Conservation (phyloP, 805 yeast species). For the Cyberlindnera amylophila region DNA sequence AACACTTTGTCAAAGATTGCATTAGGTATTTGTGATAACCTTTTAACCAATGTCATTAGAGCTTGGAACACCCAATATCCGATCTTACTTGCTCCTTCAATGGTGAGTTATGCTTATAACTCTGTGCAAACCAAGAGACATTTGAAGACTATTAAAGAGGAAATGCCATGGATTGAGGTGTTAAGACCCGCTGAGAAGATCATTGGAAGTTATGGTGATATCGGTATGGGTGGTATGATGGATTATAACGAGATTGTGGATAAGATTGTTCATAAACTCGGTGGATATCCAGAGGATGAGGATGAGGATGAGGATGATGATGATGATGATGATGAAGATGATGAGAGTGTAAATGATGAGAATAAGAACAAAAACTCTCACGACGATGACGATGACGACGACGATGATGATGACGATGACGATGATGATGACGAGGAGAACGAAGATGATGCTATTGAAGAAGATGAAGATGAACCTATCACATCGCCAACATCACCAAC, state of each 20-base stretch:
- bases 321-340: slow-evolving; percentile 41
- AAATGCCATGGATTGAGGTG: slow-evolving; percentile 94
- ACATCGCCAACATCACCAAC: slow-evolving; percentile 1
- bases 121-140: slow-evolving; percentile 86
- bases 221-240: slow-evolving; percentile 99
- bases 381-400: slow-evolving; percentile 15
- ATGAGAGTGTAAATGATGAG: slow-evolving; percentile 13
- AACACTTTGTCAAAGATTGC: slow-evolving; percentile 88
- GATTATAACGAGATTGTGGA: slow-evolving; percentile 95
- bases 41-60: slow-evolving; percentile 83
- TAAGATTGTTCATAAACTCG: slow-evolving; percentile 67
- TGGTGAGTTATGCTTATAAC: slow-evolving; percentile 90
- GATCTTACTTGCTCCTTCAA: slow-evolving; percentile 87
- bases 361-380: slow-evolving; percentile 18
- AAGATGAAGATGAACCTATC: slow-evolving; percentile 8
- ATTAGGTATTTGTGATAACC: slow-evolving; percentile 87
- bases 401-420: slow-evolving; percentile 17
- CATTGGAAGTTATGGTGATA: slow-evolving; percentile 88
- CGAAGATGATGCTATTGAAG: slow-evolving; percentile 13
- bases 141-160: slow-evolving; percentile 69
- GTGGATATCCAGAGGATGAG: slow-evolving; percentile 55
- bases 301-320: slow-evolving; percentile 46
- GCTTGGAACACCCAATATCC: slow-evolving; percentile 96
- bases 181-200: slow-evolving; percentile 93
- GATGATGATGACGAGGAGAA: slow-evolving; percentile 17